Evolutionary conservation across 495 filamentous ascomycete genomes (phyloP).

Genomic region (Penicillium verhagenii): DNA sequence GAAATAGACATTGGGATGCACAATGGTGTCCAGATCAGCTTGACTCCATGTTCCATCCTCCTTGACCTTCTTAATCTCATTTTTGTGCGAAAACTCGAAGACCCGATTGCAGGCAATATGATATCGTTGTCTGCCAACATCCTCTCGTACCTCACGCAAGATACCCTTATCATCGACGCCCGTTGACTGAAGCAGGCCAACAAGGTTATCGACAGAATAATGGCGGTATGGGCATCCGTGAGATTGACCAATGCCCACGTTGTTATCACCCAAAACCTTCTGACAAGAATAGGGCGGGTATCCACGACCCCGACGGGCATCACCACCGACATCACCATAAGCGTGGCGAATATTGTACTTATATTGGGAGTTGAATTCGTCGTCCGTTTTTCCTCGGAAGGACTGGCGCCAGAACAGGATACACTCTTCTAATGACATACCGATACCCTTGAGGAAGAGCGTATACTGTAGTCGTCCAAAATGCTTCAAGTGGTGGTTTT

Average conservation of each 20-base stretch:
- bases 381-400: slow-evolving; percentile 84
- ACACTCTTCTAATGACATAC: slow-evolving; percentile 84
- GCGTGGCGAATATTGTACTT: slow-evolving; percentile 92
- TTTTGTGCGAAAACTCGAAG: slow-evolving; percentile 83
- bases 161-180: slow-evolving; percentile 78
- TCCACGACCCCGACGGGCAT: slow-evolving; percentile 76
- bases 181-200: slow-evolving; percentile 64
- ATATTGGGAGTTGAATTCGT: slow-evolving; percentile 93
- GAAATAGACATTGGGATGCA: slow-evolving; percentile 98
- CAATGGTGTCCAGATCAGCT: slow-evolving; percentile 88
- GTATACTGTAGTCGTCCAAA: slow-evolving; percentile 93
- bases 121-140: slow-evolving; percentile 82
- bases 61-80: slow-evolving; percentile 85
- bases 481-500: slow-evolving; percentile 88
- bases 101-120: slow-evolving; percentile 97
- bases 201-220: slow-evolving; percentile 83
- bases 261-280: slow-evolving; percentile 84
- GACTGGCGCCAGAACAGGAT: slow-evolving; percentile 89
- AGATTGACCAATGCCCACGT: slow-evolving; percentile 77
- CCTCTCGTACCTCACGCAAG: slow-evolving; percentile 78
- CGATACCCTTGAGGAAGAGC: slow-evolving; percentile 96
- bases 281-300: slow-evolving; percentile 92
- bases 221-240: slow-evolving; percentile 97
- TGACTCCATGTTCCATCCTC: slow-evolving; percentile 74
- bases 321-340: slow-evolving; percentile 95